phyloP scores from a whole-genome alignment of 306 rosid species.

The Canavalia gladiata region DNA sequence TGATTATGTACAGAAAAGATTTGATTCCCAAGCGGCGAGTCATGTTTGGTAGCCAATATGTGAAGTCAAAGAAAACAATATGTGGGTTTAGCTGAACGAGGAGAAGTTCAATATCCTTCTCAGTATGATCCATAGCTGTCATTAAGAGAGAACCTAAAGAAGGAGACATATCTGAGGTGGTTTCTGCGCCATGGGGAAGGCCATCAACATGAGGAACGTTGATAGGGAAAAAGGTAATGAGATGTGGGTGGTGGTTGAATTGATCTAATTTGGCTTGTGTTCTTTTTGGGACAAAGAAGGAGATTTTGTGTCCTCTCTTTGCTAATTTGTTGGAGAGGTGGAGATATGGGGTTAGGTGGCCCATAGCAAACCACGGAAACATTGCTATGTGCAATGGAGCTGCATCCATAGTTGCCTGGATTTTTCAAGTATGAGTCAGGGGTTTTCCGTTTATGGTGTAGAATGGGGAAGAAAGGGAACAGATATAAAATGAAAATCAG shows the following conservation, averaged over 20 bases:
- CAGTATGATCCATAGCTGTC: slow-evolving; percentile 48
- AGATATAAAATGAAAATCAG: too few species aligned
- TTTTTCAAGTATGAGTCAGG: too few species aligned
- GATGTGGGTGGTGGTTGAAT: slow-evolving; percentile 24
- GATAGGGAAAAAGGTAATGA: slow-evolving; percentile 42
- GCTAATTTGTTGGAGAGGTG: slow-evolving; percentile 50
- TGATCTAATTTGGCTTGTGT: slow-evolving; percentile 29
- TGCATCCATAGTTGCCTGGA: slow-evolving; percentile 21
- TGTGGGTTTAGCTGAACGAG: slow-evolving; percentile 38
- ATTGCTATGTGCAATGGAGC: slow-evolving; percentile 47
- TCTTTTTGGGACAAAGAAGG: slow-evolving; percentile 39
- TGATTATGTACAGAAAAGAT: slow-evolving; percentile 4
- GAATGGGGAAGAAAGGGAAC: too few species aligned
- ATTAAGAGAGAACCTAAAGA: slow-evolving; percentile 6
- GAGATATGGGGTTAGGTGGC: slow-evolving; percentile 36
- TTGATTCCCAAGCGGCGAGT: slow-evolving; percentile 36
- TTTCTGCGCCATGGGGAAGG: slow-evolving; percentile 43
- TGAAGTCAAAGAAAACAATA: slow-evolving; percentile 43
- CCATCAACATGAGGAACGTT: slow-evolving; percentile 45
- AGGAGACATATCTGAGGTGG: slow-evolving; percentile 44
- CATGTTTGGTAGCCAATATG: slow-evolving; percentile 44
- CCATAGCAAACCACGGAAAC: slow-evolving; percentile 56
- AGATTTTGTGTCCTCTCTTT: slow-evolving; percentile 39
- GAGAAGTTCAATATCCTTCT: slow-evolving; percentile 25
- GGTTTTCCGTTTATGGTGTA: too few species aligned